Percentiles rank a stretch among this genome's conserved stretches.
Evolutionary conservation across 129 eudicot species (phyloP).

Genomic region (Pseudognaphalium luteoalbum): DNA sequence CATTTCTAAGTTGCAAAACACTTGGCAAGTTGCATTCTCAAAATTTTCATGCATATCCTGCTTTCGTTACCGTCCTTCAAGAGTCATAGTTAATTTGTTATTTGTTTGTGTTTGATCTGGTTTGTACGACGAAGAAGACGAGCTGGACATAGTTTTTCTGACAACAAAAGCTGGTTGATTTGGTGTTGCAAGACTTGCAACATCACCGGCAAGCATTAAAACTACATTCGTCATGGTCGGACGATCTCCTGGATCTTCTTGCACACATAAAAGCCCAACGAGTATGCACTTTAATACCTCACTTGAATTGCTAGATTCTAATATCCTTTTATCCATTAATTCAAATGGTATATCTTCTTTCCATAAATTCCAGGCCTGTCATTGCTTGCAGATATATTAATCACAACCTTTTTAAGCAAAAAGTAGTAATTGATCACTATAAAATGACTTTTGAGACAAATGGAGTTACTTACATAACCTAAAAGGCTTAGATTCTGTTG

Average conservation of each 20-base stretch:
- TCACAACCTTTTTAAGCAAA: not conserved
- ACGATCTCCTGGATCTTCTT: slow-evolving; percentile 48
- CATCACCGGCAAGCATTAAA: slow-evolving; percentile 40
- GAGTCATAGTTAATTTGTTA: slow-evolving; percentile 23
- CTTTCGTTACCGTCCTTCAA: slow-evolving; percentile 27
- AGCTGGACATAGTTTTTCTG: slow-evolving; percentile 20
- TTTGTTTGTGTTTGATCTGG: slow-evolving; percentile 20
- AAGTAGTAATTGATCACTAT: not conserved
- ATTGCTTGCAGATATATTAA: not conserved
- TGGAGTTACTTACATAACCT: slow-evolving; percentile 42
- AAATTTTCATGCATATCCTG: not conserved
- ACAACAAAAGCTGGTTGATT: slow-evolving; percentile 47
- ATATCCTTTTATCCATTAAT: slow-evolving; percentile 35
- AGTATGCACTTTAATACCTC: slow-evolving; percentile 46
- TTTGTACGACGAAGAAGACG: slow-evolving; percentile 29
- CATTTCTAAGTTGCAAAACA: not conserved
- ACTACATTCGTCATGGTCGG: slow-evolving; percentile 47
- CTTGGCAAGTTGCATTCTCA: not conserved
- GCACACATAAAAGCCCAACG: slow-evolving; percentile 45
- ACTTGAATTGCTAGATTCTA: slow-evolving; percentile 27
- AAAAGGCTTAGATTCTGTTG: slow-evolving; percentile 31
- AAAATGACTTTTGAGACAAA: not conserved
- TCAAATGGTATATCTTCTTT: slow-evolving; percentile 34
- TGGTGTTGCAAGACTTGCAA: slow-evolving; percentile 41
- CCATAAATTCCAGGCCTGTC: slow-evolving; percentile 47